Evolutionary conservation across 73 alveolate genomes (phyloP).

Genomic region (Uronychia setigera): DNA sequence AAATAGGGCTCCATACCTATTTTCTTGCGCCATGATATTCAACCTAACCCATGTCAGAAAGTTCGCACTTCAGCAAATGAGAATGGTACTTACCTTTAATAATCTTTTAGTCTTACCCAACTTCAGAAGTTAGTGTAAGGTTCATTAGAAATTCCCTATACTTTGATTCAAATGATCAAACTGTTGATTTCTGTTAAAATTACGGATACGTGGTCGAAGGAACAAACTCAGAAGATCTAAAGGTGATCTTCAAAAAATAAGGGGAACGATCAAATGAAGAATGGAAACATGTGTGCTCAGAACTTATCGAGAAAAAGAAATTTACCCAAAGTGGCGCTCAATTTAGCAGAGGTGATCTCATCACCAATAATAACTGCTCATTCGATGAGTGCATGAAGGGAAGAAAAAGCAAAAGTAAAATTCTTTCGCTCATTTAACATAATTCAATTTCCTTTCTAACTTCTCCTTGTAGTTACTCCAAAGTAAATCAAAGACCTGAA

Average conservation of each 20-base stretch:
- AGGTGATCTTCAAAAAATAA: background rate
- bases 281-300: background rate
- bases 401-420: background rate
- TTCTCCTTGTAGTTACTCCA: background rate
- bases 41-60: background rate
- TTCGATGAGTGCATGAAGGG: background rate
- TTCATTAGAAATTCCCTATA: background rate
- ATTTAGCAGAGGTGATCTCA: background rate
- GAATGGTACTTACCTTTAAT: background rate
- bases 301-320: background rate
- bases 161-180: background rate
- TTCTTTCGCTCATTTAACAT: background rate
- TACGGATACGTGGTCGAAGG: background rate
- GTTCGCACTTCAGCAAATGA: background rate
- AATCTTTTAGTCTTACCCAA: background rate
- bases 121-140: background rate
- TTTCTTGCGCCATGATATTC: slow-evolving; percentile 12
- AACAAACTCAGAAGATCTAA: background rate
- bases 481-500: background rate
- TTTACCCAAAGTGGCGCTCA: background rate
- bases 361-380: background rate
- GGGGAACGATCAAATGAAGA: background rate
- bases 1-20: slow-evolving; percentile 9
- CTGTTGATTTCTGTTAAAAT: background rate
- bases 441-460: background rate